These are phyloP conservation scores for Penicillium fuscoglaucum DNA, from an alignment of 2,329 filamentous ascomycete species.

Conservation along the genomic window DNA sequence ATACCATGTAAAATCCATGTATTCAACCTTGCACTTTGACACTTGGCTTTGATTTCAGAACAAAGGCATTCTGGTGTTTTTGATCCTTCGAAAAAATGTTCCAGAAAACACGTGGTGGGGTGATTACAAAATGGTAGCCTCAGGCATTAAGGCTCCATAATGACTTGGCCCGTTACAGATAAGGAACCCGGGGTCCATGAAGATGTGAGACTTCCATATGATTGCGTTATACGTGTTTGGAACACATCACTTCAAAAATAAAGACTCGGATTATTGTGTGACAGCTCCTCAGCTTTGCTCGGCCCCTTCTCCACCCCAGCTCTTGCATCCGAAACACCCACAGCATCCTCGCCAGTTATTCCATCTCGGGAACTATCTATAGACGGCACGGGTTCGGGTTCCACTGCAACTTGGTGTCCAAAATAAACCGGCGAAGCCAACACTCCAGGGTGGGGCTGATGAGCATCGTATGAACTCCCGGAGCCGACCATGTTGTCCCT, in stretches of 20 bases:
- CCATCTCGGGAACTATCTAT: not conserved
- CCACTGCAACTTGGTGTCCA: constrained; percentile 2
- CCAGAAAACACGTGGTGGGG: not conserved
- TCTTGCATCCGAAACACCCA: not conserved
- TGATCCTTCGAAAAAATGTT: not conserved
- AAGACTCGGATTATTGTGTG: constrained; percentile 19
- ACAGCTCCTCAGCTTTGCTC: constrained; percentile 20
- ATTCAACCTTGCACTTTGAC: no score
- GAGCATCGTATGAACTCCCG: constrained; percentile 9
- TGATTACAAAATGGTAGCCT: not conserved
- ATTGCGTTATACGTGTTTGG: not conserved
- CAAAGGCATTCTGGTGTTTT: not conserved
- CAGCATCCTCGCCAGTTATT: not conserved
- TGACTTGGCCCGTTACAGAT: constrained; percentile 5
- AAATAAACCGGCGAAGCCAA: constrained; percentile 12
- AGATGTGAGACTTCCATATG: not conserved
- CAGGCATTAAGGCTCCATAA: not conserved
- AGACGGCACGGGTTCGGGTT: constrained; percentile 13
- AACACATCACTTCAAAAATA: constrained; percentile 22
- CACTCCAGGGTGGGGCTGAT: constrained; percentile 3
- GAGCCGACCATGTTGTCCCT: constrained; percentile 3
- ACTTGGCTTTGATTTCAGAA: not conserved
- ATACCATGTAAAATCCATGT: no score
- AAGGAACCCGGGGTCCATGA: not conserved
- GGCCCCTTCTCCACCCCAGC: not conserved